Evolutionary conservation across 2,329 filamentous ascomycete genomes (phyloP).

Genomic region (Aspergillus hortae): DNA sequence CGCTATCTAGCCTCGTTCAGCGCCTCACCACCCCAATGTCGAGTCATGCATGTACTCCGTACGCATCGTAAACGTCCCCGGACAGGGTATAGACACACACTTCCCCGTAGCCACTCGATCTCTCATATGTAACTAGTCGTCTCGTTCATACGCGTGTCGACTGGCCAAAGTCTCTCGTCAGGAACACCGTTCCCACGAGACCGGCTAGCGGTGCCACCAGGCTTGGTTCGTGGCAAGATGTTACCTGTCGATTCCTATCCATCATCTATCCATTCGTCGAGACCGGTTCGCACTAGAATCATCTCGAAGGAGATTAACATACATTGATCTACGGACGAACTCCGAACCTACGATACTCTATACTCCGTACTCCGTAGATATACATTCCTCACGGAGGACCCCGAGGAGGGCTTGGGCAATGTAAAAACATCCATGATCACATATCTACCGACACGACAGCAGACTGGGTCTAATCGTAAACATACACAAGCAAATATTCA

Average conservation of each 20-base stretch:
- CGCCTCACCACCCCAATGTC: too few relatives aligned
- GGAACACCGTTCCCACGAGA: neutral
- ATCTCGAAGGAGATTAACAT: neutral
- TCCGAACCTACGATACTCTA: too few relatives aligned
- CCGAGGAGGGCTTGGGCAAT: neutral
- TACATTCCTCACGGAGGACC: too few relatives aligned
- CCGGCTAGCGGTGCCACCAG: neutral
- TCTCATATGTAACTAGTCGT: neutral
- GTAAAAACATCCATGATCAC: neutral
- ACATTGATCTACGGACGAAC: too few relatives aligned
- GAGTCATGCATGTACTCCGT: too few relatives aligned
- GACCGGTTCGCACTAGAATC: neutral
- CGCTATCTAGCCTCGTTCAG: too few relatives aligned
- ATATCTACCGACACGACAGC: neutral
- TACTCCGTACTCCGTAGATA: too few relatives aligned
- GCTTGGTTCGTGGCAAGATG: too few relatives aligned
- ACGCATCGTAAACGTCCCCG: too few relatives aligned
- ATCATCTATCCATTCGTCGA: neutral
- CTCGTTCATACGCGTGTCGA: neutral
- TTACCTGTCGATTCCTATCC: neutral
- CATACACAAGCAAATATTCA: neutral
- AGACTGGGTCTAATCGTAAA: neutral
- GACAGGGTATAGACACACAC: neutral
- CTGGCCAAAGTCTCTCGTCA: neutral
- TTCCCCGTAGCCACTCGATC: neutral